phyloP scores from a whole-genome alignment of 164 flowering plant species.

The Vitis amurensis region DNA sequence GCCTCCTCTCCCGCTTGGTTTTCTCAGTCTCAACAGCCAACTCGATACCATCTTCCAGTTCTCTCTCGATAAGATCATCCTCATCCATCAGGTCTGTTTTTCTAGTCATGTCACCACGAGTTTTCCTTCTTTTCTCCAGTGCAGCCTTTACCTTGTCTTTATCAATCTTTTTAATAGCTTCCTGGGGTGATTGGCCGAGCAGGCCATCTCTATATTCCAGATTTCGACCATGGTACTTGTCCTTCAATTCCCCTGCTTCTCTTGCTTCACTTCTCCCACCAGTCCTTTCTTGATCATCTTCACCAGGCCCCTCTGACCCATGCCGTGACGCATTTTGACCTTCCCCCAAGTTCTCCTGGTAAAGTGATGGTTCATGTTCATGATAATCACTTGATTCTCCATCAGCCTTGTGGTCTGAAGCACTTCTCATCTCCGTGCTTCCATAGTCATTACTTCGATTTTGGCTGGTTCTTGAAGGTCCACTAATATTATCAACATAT shows the following conservation, averaged over 20 bases:
- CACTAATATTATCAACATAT: slow-evolving; percentile 36
- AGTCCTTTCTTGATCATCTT: slow-evolving; percentile 35
- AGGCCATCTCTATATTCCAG: slow-evolving; percentile 43
- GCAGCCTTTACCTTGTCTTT: slow-evolving; percentile 81
- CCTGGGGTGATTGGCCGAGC: slow-evolving; percentile 58
- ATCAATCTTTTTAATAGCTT: slow-evolving; percentile 61
- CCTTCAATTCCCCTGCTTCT: slow-evolving; percentile 47
- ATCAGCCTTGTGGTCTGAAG: slow-evolving; percentile 41
- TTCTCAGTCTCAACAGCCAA: slow-evolving; percentile 67
- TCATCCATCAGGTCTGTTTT: slow-evolving; percentile 77
- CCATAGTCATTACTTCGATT: slow-evolving; percentile 49
- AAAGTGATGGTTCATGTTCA: too few relatives aligned
- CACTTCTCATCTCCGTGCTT: slow-evolving; percentile 36
- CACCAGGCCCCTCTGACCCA: slow-evolving; percentile 27
- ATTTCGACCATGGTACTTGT: slow-evolving; percentile 32
- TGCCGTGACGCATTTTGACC: slow-evolving; percentile 21
- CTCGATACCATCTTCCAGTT: slow-evolving; percentile 86
- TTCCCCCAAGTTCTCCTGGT: slow-evolving; percentile 16
- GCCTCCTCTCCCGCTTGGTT: slow-evolving; percentile 52
- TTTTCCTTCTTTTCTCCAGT: slow-evolving; percentile 63
- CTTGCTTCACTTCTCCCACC: slow-evolving; percentile 32
- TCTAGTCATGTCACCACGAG: slow-evolving; percentile 45
- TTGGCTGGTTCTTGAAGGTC: slow-evolving; percentile 33
- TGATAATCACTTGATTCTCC: neutral
- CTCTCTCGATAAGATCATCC: slow-evolving; percentile 82